These are phyloP conservation scores for Chloranthus sessilifolius DNA, from an alignment of 164 flowering plant genomes.

Conservation along the genomic window DNA sequence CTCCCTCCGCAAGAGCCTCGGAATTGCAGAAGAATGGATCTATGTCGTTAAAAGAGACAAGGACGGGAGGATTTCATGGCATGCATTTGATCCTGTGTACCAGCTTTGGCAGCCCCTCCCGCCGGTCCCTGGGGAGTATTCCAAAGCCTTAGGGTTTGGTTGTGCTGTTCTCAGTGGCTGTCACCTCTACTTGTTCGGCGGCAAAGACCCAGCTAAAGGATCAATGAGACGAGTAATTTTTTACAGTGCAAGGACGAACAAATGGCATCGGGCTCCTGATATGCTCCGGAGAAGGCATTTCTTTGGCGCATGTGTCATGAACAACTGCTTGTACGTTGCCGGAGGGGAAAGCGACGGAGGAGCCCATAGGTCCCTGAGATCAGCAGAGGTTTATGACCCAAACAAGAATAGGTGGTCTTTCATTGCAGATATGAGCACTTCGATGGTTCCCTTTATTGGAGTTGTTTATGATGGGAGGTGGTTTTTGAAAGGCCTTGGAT, in stretches of 20 bases:
- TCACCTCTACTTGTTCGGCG: slow-evolving; percentile 79
- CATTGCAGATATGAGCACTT: slow-evolving; percentile 74
- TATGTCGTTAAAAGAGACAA: slow-evolving; percentile 73
- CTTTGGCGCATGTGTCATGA: slow-evolving; percentile 80
- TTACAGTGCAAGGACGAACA: slow-evolving; percentile 77
- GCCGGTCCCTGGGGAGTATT: slow-evolving; percentile 72
- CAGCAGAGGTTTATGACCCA: slow-evolving; percentile 83
- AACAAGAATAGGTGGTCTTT: slow-evolving; percentile 79
- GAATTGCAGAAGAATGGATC: slow-evolving; percentile 82
- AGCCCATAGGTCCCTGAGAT: slow-evolving; percentile 51
- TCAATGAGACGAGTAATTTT: slow-evolving; percentile 79
- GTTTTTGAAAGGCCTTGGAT: slow-evolving; percentile 78
- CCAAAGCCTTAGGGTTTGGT: slow-evolving; percentile 72
- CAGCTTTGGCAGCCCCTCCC: slow-evolving; percentile 91
- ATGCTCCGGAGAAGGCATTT: slow-evolving; percentile 75
- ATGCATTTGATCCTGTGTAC: slow-evolving; percentile 76
- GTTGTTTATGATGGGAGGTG: slow-evolving; percentile 76
- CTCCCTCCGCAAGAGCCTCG: slow-evolving; percentile 64
- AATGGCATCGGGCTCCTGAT: slow-evolving; percentile 94
- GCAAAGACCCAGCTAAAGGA: slow-evolving; percentile 70
- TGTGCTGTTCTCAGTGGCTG: slow-evolving; percentile 83
- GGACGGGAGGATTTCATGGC: slow-evolving; percentile 76
- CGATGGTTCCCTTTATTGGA: slow-evolving; percentile 83
- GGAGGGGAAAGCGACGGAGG: slow-evolving; percentile 92
- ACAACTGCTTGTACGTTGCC: slow-evolving; percentile 83